Evolutionary conservation across 768 basidiomycete genomes (phyloP).

Genomic region (Termitomyces sp.): DNA sequence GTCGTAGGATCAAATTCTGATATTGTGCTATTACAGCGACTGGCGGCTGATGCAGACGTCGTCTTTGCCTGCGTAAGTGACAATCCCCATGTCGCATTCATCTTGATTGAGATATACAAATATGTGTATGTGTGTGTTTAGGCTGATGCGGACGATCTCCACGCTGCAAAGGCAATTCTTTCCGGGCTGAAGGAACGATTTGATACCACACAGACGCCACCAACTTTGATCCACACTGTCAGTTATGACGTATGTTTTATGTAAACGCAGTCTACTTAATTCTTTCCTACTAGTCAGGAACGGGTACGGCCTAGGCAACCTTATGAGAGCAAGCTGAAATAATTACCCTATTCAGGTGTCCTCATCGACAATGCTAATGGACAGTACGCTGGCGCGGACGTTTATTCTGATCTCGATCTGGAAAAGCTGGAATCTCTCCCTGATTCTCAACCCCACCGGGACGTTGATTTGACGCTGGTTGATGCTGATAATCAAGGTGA

Average conservation of each 20-base stretch:
- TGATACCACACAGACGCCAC: constrained; percentile 23
- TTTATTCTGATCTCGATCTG: constrained; percentile 47
- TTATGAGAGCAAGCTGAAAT: not conserved
- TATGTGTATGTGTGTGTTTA: constrained; percentile 4
- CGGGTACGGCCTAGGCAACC: constrained; percentile 15
- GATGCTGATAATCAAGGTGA: constrained; percentile 43
- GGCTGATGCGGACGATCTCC: constrained; percentile 34
- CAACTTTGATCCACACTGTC: constrained; percentile 39
- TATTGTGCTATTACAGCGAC: constrained; percentile 26
- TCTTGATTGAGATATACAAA: no score
- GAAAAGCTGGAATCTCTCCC: constrained; percentile 39
- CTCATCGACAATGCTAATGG: constrained; percentile 39
- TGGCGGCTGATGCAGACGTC: constrained; percentile 39
- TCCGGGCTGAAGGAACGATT: constrained; percentile 28
- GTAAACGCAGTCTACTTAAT: not conserved
- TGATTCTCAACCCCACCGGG: constrained; percentile 37
- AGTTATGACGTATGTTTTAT: constrained; percentile 12
- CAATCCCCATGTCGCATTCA: not conserved
- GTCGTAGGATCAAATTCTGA: constrained; percentile 37
- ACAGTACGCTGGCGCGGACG: constrained; percentile 24
- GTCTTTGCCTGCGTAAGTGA: constrained; percentile 35
- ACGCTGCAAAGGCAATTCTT: constrained; percentile 32
- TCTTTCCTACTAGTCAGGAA: constrained; percentile 22
- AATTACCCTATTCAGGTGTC: constrained; percentile 22
- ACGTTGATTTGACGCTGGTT: constrained; percentile 42